Conservation (phyloP, 129 eudicot genomes). For the Arctium lappa region DNA sequence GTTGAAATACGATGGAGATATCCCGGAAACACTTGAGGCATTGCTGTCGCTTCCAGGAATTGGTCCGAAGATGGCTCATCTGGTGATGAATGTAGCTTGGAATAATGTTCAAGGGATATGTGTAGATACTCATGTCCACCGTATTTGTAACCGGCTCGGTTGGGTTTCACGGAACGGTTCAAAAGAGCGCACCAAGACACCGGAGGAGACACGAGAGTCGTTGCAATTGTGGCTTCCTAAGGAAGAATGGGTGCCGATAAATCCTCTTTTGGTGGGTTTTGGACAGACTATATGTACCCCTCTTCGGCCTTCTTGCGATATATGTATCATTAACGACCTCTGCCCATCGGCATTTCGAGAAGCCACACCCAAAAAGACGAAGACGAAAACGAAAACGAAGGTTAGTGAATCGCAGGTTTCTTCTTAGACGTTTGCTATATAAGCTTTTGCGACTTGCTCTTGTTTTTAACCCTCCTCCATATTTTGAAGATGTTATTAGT, state of each 20-base stretch:
- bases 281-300: constrained; percentile 96
- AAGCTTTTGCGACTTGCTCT: background rate
- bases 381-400: background rate
- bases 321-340: constrained; percentile 48
- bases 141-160: constrained; percentile 91
- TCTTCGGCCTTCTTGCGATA: constrained; percentile 66
- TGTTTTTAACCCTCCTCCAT: background rate
- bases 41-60: constrained; percentile 92
- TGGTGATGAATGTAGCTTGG: constrained; percentile 96
- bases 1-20: constrained; percentile 66
- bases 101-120: constrained; percentile 95
- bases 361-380: constrained; percentile 49
- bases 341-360: constrained; percentile 89
- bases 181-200: constrained; percentile 62
- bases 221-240: constrained; percentile 93
- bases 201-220: constrained; percentile 76
- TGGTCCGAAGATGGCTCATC: constrained; percentile 99
- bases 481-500: too few species aligned
- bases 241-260: constrained; percentile 92
- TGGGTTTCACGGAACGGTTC: constrained; percentile 82
- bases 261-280: constrained; percentile 96
- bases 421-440: background rate
- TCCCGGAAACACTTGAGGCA: constrained; percentile 71
- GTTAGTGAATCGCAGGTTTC: constrained; percentile 2
- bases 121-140: constrained; percentile 97